Conservation (phyloP, 192 early-diverging fungal species). For the Mortierella alpina region DNA sequence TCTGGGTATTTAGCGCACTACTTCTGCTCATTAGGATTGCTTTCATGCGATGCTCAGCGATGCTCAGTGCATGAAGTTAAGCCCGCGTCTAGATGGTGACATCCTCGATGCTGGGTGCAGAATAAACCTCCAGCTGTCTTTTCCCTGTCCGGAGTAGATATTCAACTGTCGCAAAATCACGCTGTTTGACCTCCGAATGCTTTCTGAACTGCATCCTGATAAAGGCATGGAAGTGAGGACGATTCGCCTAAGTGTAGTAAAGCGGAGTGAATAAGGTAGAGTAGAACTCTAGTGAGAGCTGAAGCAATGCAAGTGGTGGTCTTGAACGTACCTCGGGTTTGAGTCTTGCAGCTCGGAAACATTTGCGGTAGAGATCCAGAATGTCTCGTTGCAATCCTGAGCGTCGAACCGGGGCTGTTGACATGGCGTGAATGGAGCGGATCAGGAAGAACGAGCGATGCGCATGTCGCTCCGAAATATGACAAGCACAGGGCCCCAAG, state of each 20-base stretch:
- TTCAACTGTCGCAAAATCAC: slow-evolving; percentile 77
- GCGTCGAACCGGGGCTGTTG: slow-evolving; percentile 48
- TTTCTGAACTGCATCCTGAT: slow-evolving; percentile 75
- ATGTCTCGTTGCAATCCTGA: slow-evolving; percentile 78
- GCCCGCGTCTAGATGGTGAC: slow-evolving; percentile 46
- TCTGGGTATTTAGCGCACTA: too few species aligned
- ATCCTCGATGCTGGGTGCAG: slow-evolving; percentile 70
- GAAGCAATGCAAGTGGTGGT: neutral
- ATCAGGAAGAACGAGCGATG: too few species aligned
- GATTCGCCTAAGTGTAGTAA: slow-evolving; percentile 58
- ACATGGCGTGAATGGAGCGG: slow-evolving; percentile 16
- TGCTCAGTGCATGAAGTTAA: neutral
- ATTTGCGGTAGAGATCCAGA: slow-evolving; percentile 74
- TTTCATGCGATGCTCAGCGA: too few species aligned
- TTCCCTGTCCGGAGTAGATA: slow-evolving; percentile 74
- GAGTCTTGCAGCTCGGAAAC: slow-evolving; percentile 70
- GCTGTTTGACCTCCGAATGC: slow-evolving; percentile 63
- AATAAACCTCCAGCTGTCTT: slow-evolving; percentile 71
- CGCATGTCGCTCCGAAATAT: too few species aligned
- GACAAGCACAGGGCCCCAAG: too few species aligned
- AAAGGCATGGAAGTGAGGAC: slow-evolving; percentile 72
- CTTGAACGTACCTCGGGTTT: slow-evolving; percentile 67
- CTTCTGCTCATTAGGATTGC: too few species aligned
- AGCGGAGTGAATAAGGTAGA: neutral
- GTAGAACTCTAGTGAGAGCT: neutral